These are phyloP conservation scores for Chlamydomonas asymmetrica DNA, from an alignment of 139 green algal genomes.

Conservation along the genomic window DNA sequence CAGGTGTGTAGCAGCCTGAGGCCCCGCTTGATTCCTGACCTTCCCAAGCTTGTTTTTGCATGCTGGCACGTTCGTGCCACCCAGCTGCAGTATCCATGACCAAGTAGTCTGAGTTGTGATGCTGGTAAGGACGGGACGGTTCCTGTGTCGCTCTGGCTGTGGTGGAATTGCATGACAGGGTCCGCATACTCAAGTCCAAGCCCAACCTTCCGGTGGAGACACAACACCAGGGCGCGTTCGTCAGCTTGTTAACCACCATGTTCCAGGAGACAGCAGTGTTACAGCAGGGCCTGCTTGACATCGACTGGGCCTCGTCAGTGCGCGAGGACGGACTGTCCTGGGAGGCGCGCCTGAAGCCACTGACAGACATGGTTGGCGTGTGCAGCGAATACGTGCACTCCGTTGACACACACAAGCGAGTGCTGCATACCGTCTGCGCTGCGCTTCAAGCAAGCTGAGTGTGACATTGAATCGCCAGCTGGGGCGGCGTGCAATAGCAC, in stretches of 20 bases:
- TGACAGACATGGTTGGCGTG: neutral
- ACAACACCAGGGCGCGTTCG: slow-evolving; percentile 22
- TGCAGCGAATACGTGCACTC: neutral
- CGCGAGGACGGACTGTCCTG: slow-evolving; percentile 5
- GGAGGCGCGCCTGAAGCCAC: slow-evolving; percentile 26
- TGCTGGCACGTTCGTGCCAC: no score
- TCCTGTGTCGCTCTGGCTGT: no score
- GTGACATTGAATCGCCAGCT: no score
- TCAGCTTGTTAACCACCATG: neutral
- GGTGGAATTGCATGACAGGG: neutral
- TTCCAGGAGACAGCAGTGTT: neutral
- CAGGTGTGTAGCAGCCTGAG: no score
- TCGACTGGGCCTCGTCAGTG: slow-evolving; percentile 16
- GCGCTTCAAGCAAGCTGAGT: no score
- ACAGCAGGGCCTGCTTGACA: slow-evolving; percentile 11
- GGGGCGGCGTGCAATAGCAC: no score
- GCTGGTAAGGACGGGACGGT: no score
- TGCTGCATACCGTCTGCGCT: no score
- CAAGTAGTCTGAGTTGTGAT: no score
- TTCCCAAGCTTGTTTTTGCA: no score
- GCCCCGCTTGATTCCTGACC: no score
- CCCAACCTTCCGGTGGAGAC: slow-evolving; percentile 34
- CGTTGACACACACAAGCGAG: neutral
- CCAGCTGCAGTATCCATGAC: no score
- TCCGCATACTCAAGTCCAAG: slow-evolving; percentile 17